phyloP scores from a whole-genome alignment of 2,329 filamentous ascomycete genomes.

The Fulvia fulva region DNA sequence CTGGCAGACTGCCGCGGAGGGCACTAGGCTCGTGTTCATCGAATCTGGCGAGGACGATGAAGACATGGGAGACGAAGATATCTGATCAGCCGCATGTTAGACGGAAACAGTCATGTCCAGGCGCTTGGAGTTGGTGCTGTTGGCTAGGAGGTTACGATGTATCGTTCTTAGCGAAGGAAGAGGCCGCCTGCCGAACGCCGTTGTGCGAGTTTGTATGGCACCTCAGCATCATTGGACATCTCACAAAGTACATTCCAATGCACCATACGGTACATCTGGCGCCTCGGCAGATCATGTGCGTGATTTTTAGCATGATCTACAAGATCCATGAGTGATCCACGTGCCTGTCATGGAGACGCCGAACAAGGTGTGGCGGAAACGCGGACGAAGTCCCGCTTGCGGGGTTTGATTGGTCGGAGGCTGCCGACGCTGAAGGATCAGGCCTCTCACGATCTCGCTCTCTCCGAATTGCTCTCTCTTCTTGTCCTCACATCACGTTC shows the following conservation, averaged over 20 bases:
- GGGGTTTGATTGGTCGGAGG: background rate
- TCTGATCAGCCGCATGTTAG: constrained; percentile 17
- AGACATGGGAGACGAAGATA: constrained; percentile 34
- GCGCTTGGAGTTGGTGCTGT: constrained; percentile 16
- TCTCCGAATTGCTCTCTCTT: background rate
- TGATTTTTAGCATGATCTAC: background rate
- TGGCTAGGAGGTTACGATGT: constrained; percentile 3
- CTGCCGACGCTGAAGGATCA: background rate
- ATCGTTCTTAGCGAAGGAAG: constrained; percentile 15
- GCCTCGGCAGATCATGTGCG: background rate
- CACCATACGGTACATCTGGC: background rate
- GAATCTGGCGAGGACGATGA: constrained; percentile 47
- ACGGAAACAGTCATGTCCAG: constrained; percentile 1
- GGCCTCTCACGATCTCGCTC: background rate
- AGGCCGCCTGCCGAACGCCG: constrained; percentile 15
- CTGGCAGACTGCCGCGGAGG: constrained; percentile 54
- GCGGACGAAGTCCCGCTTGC: background rate
- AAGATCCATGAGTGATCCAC: background rate
- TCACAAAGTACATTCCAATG: no score
- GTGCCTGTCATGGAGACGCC: background rate
- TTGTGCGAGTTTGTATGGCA: constrained; percentile 1
- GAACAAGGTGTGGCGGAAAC: background rate
- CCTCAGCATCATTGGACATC: background rate
- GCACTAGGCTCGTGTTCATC: constrained; percentile 53
- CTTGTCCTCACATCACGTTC: background rate